Percentiles rank a stretch among this genome's conserved stretches.
Conservation (phyloP, 768 basidiomycete species). For the Clitopilus hobsonii region DNA sequence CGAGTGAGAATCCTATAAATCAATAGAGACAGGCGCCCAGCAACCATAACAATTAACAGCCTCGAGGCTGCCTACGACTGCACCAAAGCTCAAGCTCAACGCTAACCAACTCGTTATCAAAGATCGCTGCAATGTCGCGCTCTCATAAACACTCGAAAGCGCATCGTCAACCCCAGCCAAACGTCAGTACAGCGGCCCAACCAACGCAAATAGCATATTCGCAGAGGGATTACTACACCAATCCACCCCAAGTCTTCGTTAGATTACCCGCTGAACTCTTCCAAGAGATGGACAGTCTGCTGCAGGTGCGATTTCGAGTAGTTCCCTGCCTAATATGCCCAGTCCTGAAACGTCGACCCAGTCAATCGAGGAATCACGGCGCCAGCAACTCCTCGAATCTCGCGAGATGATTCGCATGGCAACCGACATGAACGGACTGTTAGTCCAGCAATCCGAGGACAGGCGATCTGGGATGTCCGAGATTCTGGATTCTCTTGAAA, state of each 20-base stretch:
- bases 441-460: background rate
- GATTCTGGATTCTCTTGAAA: background rate
- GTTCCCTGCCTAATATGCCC: background rate
- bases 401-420: background rate
- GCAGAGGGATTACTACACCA: background rate
- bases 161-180: no score
- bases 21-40: no score
- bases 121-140: no score
- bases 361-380: background rate
- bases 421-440: background rate
- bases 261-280: background rate
- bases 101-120: no score
- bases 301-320: no score
- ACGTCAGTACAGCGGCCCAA: no score
- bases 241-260: background rate
- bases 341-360: background rate
- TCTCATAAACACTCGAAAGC: no score
- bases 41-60: no score
- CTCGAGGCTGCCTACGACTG: no score
- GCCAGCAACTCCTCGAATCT: background rate
- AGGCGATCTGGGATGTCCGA: background rate
- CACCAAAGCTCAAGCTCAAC: no score
- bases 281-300: background rate
- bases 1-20: no score
- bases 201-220: no score